Evolutionary conservation across 2,329 filamentous ascomycete genomes (phyloP).

Genomic region (Phaeosphaeria sp.): DNA sequence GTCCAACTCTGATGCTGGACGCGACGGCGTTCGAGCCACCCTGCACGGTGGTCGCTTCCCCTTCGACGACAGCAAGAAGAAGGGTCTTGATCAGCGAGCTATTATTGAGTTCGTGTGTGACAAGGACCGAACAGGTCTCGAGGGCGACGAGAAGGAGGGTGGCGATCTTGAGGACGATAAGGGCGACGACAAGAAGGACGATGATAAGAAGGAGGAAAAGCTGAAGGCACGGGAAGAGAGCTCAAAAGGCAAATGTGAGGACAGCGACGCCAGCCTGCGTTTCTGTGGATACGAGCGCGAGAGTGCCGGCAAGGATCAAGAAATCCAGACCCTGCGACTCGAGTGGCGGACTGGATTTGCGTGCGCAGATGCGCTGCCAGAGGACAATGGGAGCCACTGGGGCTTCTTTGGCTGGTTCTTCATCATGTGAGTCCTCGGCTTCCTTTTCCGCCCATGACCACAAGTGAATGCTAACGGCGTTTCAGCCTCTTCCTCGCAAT

Average conservation of each 20-base stretch:
- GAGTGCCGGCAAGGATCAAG: constrained; percentile 54
- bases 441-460: not conserved
- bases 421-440: constrained; percentile 73
- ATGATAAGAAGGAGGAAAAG: constrained; percentile 25
- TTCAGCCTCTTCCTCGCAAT: constrained; percentile 80
- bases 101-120: constrained; percentile 89
- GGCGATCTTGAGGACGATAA: constrained; percentile 63
- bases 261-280: constrained; percentile 64
- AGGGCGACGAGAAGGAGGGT: constrained; percentile 68
- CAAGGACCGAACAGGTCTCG: constrained; percentile 71
- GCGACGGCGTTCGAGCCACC: constrained; percentile 75
- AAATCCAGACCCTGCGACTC: constrained; percentile 70
- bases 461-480: constrained; percentile 11
- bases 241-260: constrained; percentile 45
- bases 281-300: constrained; percentile 76
- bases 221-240: constrained; percentile 33
- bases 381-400: constrained; percentile 69
- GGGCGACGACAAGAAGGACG: constrained; percentile 50
- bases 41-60: constrained; percentile 66
- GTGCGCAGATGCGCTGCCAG: constrained; percentile 61
- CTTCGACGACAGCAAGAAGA: constrained; percentile 52
- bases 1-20: constrained; percentile 68
- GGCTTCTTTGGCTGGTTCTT: constrained; percentile 98
- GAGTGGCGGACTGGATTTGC: constrained; percentile 90
- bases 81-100: constrained; percentile 69